phyloP scores from a whole-genome alignment of 108 stramenopile genomes.

The Schizochytrium sp. region DNA sequence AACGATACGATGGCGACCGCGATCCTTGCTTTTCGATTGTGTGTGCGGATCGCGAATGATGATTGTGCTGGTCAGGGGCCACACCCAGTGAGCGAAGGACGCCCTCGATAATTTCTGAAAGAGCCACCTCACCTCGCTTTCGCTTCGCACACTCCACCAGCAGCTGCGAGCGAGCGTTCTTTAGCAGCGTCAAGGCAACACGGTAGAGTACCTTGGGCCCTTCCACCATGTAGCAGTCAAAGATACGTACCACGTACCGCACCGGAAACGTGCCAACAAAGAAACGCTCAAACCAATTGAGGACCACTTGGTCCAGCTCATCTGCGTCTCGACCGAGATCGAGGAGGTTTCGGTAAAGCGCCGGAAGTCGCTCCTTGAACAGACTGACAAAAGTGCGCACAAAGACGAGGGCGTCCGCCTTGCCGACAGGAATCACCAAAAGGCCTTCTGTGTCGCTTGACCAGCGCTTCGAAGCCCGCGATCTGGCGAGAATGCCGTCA shows the following conservation, averaged over 20 bases:
- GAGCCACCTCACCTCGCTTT: neutral
- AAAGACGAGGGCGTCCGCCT: neutral
- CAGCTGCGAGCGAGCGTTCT: neutral
- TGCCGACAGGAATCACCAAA: neutral
- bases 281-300: conserved; percentile 5
- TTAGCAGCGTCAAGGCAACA: neutral
- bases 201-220: neutral
- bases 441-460: neutral
- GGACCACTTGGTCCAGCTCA: neutral
- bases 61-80: neutral
- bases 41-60: neutral
- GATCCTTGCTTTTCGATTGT: neutral
- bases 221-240: conserved; percentile 16
- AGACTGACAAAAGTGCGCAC: neutral
- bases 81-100: neutral
- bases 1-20: too few species aligned
- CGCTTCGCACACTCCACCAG: neutral
- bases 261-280: neutral
- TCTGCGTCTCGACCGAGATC: neutral
- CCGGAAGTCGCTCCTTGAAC: neutral
- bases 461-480: neutral
- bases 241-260: neutral
- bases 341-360: neutral
- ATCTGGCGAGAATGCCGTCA: conserved; percentile 64
- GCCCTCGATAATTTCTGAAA: neutral